phyloP scores from a whole-genome alignment of 371 early-diverging fungal species.

The Apophysomyces variabilis region DNA sequence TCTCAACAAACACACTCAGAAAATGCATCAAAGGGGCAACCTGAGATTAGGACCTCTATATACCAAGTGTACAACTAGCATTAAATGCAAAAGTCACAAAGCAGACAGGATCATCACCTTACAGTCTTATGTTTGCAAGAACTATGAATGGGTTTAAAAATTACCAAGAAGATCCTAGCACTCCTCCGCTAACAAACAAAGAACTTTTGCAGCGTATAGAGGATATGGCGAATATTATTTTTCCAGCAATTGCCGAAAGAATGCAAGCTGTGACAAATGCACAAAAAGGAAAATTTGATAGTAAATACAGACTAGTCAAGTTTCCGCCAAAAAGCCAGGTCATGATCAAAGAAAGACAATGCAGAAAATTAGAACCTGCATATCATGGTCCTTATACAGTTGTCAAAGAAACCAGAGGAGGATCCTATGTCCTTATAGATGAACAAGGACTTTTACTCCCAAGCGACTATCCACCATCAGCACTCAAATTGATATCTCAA shows the following conservation, averaged over 20 bases:
- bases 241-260: no score
- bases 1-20: slow-evolving; percentile 11
- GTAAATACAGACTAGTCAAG: no score
- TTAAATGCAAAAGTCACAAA: not conserved
- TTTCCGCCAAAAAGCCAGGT: no score
- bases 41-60: slow-evolving; percentile 23
- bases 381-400: no score
- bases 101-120: not conserved
- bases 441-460: slow-evolving; percentile 11
- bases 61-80: slow-evolving; percentile 12
- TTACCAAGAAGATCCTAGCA: not conserved
- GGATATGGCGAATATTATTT: no score
- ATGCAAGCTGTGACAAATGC: no score
- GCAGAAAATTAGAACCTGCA: no score
- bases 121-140: slow-evolving; percentile 13
- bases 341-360: no score
- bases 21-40: slow-evolving; percentile 19
- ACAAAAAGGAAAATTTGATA: no score
- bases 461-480: slow-evolving; percentile 9
- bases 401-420: slow-evolving; percentile 2
- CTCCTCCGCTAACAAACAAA: no score
- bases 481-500: no score
- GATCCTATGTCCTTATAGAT: not conserved
- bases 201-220: no score
- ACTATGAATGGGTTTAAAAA: not conserved